phyloP scores from a whole-genome alignment of 2,329 filamentous ascomycete genomes.

The Torrubiella hemipterigena region DNA sequence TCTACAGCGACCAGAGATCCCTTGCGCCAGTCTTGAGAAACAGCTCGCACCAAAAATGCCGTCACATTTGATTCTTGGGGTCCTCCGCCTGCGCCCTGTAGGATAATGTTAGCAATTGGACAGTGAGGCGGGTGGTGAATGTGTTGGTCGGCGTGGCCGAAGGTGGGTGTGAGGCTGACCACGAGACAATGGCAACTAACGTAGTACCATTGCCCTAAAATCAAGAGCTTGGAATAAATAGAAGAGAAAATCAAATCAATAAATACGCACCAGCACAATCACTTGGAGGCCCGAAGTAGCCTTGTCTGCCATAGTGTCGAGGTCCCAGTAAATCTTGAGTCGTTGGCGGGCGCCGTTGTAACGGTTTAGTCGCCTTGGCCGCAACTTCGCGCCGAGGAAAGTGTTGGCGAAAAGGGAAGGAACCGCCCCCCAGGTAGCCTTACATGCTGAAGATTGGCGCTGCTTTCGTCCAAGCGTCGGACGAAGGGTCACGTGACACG shows the following conservation, averaged over 20 bases:
- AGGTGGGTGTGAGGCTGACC: neutral
- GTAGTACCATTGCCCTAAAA: neutral
- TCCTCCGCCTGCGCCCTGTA: slow-evolving; percentile 77
- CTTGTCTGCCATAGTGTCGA: slow-evolving; percentile 13
- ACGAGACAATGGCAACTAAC: neutral
- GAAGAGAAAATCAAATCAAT: neutral
- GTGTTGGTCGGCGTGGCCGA: neutral
- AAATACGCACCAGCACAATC: slow-evolving; percentile 57
- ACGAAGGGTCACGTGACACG: too few relatives aligned
- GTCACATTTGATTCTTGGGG: slow-evolving; percentile 85
- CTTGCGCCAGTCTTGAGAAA: slow-evolving; percentile 65
- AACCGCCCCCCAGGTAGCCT: too few relatives aligned
- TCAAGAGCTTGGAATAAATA: neutral
- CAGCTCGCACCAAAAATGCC: slow-evolving; percentile 76
- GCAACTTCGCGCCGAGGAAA: too few relatives aligned
- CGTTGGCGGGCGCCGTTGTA: too few relatives aligned
- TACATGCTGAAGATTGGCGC: too few relatives aligned
- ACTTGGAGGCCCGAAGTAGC: slow-evolving; percentile 51
- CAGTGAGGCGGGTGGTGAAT: neutral
- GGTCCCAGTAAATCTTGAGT: too few relatives aligned
- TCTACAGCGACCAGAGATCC: slow-evolving; percentile 86
- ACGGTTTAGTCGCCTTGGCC: too few relatives aligned
- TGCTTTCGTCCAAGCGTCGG: too few relatives aligned
- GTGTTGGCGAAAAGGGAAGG: too few relatives aligned
- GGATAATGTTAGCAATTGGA: slow-evolving; percentile 14